Percentiles rank a stretch among this genome's conserved stretches.
Conservation (phyloP, 371 early-diverging fungal genomes). For the Mortierella sp. region DNA sequence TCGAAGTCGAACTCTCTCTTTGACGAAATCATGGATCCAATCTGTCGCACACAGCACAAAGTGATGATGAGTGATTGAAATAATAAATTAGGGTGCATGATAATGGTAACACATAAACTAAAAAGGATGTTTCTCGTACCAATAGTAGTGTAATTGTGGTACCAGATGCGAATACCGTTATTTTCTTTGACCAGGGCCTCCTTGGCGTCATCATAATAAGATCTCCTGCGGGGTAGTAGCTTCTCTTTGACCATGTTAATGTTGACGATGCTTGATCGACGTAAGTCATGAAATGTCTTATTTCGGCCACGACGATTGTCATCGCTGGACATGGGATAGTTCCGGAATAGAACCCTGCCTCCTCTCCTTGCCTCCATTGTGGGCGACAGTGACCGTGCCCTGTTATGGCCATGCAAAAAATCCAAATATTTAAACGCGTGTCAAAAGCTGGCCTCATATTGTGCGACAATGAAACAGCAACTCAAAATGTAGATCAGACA, state of each 20-base stretch:
- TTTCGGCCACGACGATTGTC: constrained; percentile 14
- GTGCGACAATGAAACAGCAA: constrained; percentile 1
- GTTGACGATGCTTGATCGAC: constrained; percentile 50
- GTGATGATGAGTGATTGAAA: neutral
- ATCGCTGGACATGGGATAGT: constrained; percentile 9
- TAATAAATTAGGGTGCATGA: neutral
- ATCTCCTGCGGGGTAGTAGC: constrained; percentile 37
- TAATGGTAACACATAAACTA: neutral
- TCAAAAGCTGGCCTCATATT: neutral
- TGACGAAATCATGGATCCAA: constrained; percentile 94
- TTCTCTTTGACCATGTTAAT: constrained; percentile 47
- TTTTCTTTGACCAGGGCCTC: constrained; percentile 70
- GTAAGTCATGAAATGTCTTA: constrained; percentile 34
- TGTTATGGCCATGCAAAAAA: neutral
- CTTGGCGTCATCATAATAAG: constrained; percentile 63
- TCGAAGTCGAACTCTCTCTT: constrained; percentile 85
- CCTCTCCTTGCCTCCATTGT: constrained; percentile 39
- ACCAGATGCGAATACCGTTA: constrained; percentile 74
- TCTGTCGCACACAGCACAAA: constrained; percentile 38
- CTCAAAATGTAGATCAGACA: neutral
- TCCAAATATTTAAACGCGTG: too few species aligned
- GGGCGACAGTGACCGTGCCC: constrained; percentile 51
- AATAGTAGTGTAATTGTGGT: constrained; percentile 77
- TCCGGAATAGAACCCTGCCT: constrained; percentile 36
- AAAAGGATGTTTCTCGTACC: constrained; percentile 68